A percentile compares a stretch with the other conserved stretches of the same genome.
These are phyloP conservation scores for Colletotrichum musae DNA, from an alignment of 2,329 filamentous ascomycete species.

Conservation along the genomic window DNA sequence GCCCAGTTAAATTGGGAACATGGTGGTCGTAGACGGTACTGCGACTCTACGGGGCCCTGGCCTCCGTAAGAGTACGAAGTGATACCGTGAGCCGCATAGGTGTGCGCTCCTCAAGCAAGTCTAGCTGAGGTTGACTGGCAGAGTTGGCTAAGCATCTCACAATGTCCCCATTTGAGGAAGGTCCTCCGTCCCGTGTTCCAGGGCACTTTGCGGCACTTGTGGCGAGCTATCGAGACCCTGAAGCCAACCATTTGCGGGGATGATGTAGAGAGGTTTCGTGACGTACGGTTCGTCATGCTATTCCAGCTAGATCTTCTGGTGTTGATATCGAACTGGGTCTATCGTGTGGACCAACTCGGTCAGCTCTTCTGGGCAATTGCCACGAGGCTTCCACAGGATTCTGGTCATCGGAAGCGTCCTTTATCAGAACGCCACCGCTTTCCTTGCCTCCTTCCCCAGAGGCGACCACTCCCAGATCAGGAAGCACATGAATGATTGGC, in stretches of 20 bases:
- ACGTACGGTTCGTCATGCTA: not conserved
- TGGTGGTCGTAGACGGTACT: too few relatives aligned
- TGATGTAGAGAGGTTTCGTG: not conserved
- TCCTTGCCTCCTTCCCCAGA: too few relatives aligned
- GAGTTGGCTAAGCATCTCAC: not conserved
- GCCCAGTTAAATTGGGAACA: too few relatives aligned
- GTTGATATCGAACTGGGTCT: too few relatives aligned
- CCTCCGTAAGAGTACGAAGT: too few relatives aligned
- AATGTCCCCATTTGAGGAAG: not conserved
- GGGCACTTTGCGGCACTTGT: constrained; percentile 5
- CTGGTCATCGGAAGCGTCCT: not conserved
- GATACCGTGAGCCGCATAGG: too few relatives aligned
- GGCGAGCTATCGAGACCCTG: not conserved
- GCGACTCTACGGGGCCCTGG: too few relatives aligned
- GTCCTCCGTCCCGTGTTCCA: constrained; percentile 3
- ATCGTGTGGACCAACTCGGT: too few relatives aligned
- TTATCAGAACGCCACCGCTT: not conserved
- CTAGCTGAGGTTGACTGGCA: not conserved
- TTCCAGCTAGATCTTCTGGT: too few relatives aligned
- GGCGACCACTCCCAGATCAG: too few relatives aligned
- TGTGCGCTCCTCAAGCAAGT: not conserved
- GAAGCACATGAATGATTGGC: too few relatives aligned
- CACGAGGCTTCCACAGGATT: not conserved
- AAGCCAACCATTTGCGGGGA: constrained; percentile 13
- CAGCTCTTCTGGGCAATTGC: too few relatives aligned